Base-by-base conservation (phyloP, 2,329 filamentous ascomycete species). In the Cladophialophora psammophila region DNA sequence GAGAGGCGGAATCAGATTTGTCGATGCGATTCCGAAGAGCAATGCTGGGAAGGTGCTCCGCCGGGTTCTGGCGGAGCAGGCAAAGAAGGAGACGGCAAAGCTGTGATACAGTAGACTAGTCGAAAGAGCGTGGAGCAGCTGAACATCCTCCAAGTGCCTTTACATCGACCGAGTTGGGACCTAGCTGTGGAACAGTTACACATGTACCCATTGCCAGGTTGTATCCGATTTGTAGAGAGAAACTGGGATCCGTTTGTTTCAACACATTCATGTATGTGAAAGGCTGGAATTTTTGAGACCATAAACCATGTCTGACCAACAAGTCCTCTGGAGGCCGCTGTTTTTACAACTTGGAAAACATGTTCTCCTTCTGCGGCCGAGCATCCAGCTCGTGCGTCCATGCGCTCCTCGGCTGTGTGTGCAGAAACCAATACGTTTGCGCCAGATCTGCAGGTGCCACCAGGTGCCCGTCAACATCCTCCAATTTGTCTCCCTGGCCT, bases 341-440 rank as follows among this genome's bases (percentile, higher is more conserved):
- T 9, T 20, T 48, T 12, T 18, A 69, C 60, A 69, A 35, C 48
- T 71, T 71, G 7, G 69, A 71, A 42, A 71, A 71, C 67, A 71
- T 69, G 35, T 53, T 67, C 42, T 65, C 69, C 57, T 68, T 66
- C 59, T 69, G 61, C 18, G 69, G 58, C 20, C 85, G 77, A 15
- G 85, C 79, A 73, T 87, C 85, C 65, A 87, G 77, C 74, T 87
- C 85, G 73, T 83, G 84, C 0, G 84, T 85, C 65, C 85, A 86
- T 5, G 82, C 79, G 9, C 81, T 82, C 73, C 78, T 77, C 2
- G 83, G 82, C 75, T 87, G 84, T 0, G 79, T 82, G 65, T 86
- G 84, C 71, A 87, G 71, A 71, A 81, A 80, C 84, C 84, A 87
- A 68, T 87, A 87, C 7, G 82, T 78, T 65, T 86, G 83, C 7